Evolutionary conservation across 148 eudicot species (phyloP), one percentile per base, ranked within the genome.

Genomic region (Vaccinium vitisidaea): DNA sequence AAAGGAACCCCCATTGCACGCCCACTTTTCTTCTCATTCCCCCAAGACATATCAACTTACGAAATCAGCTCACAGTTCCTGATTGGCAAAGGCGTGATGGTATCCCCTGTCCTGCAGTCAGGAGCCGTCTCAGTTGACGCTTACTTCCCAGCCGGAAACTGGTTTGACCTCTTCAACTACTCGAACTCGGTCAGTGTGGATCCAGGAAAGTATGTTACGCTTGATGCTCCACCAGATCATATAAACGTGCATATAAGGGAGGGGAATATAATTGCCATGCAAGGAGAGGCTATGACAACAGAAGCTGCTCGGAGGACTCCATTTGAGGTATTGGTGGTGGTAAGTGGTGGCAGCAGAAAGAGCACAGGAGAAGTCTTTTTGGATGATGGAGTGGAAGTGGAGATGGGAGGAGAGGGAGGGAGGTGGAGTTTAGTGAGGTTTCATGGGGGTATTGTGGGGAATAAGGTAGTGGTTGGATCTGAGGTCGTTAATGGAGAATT

Each of bases 81-180:
- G 18, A 77, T 95, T 6, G 98, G 98, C 23, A 88, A 82, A 84
- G 98, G 95, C 25, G 84, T 95, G 5, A 71, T 94, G 93, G 93
- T 95, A 21, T 95, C 98, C 23, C 98, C 98, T 19, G 98, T 92
- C 5, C 80, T 95, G 61, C 80, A 58, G 32, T 86, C 92, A 8
- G 94, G 91, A 46, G 89, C 81, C 8, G 80, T 50, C 59, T 83
- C 90, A 15, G 92, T 95, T 3, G 43, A 88, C 11, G 95, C 98
- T 14, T 95, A 95, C 85, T 90, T 95, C 30, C 98, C 98, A 1
- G 80, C 83, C n/a, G 98, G 98, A 82, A 94, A 91, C 84, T 95
- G 98, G 98, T 95, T 93, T 54, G 88, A 90, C 88, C 87, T 95
- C 43, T 94, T 94, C 80, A 80, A 95, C 88, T 92, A 94, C 65